Percentiles rank a stretch among this genome's conserved stretches.
phyloP scores from a whole-genome alignment of 2,329 filamentous ascomycete genomes.

The Exophiala spinifera region DNA sequence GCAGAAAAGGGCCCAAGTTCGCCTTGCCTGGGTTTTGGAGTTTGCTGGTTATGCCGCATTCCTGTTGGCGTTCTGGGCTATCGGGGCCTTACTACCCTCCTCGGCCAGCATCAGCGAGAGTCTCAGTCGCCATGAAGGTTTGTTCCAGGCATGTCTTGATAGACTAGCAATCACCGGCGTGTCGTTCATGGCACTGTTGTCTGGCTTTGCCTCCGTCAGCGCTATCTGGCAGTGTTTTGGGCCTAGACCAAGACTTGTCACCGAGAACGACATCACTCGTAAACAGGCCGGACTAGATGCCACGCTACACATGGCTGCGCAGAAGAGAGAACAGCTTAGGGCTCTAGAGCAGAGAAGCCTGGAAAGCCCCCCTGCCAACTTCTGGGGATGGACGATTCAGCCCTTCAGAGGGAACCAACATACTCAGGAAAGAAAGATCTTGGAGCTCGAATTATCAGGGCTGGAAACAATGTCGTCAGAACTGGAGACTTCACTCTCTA shows the following conservation, averaged over 20 bases:
- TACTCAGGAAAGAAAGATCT: conserved; percentile 49
- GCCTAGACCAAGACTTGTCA: conserved; percentile 61
- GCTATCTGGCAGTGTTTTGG: conserved; percentile 82
- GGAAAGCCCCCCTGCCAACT: conserved; percentile 49
- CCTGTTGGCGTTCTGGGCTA: conserved; percentile 73
- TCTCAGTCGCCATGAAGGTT: conserved; percentile 38
- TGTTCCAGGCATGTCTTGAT: conserved; percentile 57
- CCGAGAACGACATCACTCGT: conserved; percentile 69
- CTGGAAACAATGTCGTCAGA: conserved; percentile 76
- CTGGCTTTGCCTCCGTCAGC: conserved; percentile 84
- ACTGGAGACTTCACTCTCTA: conserved; percentile 62
- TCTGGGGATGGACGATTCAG: conserved; percentile 72
- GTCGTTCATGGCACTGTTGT: conserved; percentile 80
- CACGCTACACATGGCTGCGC: conserved; percentile 72
- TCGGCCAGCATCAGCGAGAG: conserved; percentile 40
- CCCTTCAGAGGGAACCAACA: conserved; percentile 56
- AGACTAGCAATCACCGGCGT: conserved; percentile 82
- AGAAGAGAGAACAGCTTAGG: conserved; percentile 66
- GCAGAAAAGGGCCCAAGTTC: conserved; percentile 55
- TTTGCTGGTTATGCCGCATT: conserved; percentile 61
- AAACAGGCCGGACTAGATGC: conserved; percentile 77
- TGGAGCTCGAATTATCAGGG: conserved; percentile 74
- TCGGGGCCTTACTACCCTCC: conserved; percentile 61
- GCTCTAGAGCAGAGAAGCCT: conserved; percentile 64
- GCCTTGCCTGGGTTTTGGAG: conserved; percentile 64